Evolutionary conservation across 2,329 filamentous ascomycete species (phyloP), one percentile per base, ranked within the genome.

Genomic region (Fusarium nurragi): DNA sequence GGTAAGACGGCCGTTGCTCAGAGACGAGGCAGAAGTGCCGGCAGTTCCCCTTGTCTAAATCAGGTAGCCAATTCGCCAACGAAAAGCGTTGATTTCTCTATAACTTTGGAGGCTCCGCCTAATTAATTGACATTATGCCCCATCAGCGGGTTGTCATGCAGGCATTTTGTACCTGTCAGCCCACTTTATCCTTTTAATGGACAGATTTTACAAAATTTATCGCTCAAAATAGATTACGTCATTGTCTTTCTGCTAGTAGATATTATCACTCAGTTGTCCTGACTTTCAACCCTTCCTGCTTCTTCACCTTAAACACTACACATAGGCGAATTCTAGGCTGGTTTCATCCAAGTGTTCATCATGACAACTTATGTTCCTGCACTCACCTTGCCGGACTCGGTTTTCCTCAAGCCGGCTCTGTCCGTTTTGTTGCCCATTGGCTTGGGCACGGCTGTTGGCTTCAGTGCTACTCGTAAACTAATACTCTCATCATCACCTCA

Each of bases 341-440:
- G 16, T 34, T 34, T 34, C 6, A 4, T 13, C 32, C 25, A 51
- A 18, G 22, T 25, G 41, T 32, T 55, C 76, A 83, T 62, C 40
- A 96, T 95, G 92, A 94, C 91, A 12, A 88, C 91, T 63, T 90
- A 90, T 76, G 87, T 95, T 60, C 88, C 91, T n/a, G 88, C 87
- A 36, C 78, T 96, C 65, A 93, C 91, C 21, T 83, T 97, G 18
- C 92, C 93, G 3, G 79, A 84, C 43, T 81, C 85, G 67, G 78
- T 94, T 65, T 94, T 96, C 76, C 83, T 87, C 72, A 88, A 86
- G 74, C 87, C 91, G 6, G 88, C 91, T 9, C 83, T 86, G 25
- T 90, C 92, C 18, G 86, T 95, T 62, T 84, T 96, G 36, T 82
- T 97, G 2, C 93, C 93, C 34, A 81, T 97, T 45, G 84, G 84